Evolutionary conservation across 768 basidiomycete species (phyloP).

Genomic region (Russula virescens): DNA sequence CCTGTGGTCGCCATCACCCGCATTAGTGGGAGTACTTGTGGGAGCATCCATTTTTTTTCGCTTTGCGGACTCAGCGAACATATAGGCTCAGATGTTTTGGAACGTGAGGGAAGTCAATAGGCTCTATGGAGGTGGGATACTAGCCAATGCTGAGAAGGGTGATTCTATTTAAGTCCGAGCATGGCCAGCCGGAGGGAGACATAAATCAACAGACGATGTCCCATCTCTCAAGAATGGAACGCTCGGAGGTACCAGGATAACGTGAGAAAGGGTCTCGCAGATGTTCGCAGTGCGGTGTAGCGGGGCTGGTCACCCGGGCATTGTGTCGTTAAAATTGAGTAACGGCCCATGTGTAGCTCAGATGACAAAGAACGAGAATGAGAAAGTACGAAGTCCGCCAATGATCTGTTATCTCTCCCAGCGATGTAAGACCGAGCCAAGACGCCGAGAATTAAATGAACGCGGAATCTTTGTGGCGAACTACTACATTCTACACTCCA

Average conservation of each 20-base stretch:
- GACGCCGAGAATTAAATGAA: too few species aligned
- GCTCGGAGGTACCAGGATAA: not conserved
- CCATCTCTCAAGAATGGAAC: not conserved
- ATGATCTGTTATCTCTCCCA: too few species aligned
- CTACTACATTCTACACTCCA: too few species aligned
- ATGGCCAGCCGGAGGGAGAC: not conserved
- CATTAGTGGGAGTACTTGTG: constrained; percentile 18
- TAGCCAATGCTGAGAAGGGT: not conserved
- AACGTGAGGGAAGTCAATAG: not conserved
- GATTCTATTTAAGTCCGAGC: not conserved
- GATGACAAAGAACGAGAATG: too few species aligned
- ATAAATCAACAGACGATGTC: not conserved
- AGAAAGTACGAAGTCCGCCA: too few species aligned
- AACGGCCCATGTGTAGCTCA: too few species aligned
- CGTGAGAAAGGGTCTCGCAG: constrained; percentile 6
- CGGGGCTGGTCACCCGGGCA: too few species aligned
- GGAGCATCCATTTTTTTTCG: constrained; percentile 30
- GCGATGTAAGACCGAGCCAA: too few species aligned
- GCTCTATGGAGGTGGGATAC: not conserved
- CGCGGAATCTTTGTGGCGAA: too few species aligned
- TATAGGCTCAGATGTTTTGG: not conserved
- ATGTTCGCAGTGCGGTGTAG: too few species aligned
- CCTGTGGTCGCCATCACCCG: constrained; percentile 48
- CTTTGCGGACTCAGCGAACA: constrained; percentile 28
- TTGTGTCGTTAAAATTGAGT: too few species aligned